These are phyloP conservation scores for Nitzschia putrida DNA, from an alignment of 108 stramenopile species.

Conservation along the genomic window DNA sequence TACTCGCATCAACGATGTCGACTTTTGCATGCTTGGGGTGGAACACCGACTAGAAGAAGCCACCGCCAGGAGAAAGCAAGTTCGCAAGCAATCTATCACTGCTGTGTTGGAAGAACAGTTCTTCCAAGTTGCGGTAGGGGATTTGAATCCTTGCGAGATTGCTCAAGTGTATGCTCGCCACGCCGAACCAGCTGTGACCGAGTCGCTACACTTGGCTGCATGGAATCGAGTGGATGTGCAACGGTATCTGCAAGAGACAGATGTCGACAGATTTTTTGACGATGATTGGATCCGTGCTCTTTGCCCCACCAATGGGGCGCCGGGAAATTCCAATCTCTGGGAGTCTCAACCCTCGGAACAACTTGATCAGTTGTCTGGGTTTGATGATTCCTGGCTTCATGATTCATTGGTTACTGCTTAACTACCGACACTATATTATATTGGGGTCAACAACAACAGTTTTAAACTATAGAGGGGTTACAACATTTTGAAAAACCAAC, in stretches of 20 bases:
- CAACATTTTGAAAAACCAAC: too few relatives aligned
- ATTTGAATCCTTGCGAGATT: conserved; percentile 3
- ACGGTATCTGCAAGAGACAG: conserved; percentile 1
- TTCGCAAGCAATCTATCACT: conserved; percentile 1
- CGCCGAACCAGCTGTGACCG: neutral
- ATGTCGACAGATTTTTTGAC: conserved; percentile 10
- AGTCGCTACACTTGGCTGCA: conserved; percentile 24
- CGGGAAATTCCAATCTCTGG: neutral
- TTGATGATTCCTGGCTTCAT: conserved; percentile 32
- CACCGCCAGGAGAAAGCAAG: neutral
- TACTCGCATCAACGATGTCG: conserved; percentile 12
- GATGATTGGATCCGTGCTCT: conserved; percentile 29
- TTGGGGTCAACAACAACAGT: too few relatives aligned
- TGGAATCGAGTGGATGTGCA: conserved; percentile 23
- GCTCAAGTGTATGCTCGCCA: conserved; percentile 13
- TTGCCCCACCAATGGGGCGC: neutral
- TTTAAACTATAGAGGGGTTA: too few relatives aligned
- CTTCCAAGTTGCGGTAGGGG: conserved; percentile 16
- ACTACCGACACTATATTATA: too few relatives aligned
- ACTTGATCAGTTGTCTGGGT: conserved; percentile 16
- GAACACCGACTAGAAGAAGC: conserved; percentile 22
- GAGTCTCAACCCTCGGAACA: conserved; percentile 1
- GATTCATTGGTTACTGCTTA: too few relatives aligned
- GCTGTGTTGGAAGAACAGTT: conserved; percentile 30
- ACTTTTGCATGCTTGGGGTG: conserved; percentile 19